These are phyloP conservation scores for Tulasnella sp. DNA, from an alignment of 768 basidiomycete genomes.

Conservation along the genomic window DNA sequence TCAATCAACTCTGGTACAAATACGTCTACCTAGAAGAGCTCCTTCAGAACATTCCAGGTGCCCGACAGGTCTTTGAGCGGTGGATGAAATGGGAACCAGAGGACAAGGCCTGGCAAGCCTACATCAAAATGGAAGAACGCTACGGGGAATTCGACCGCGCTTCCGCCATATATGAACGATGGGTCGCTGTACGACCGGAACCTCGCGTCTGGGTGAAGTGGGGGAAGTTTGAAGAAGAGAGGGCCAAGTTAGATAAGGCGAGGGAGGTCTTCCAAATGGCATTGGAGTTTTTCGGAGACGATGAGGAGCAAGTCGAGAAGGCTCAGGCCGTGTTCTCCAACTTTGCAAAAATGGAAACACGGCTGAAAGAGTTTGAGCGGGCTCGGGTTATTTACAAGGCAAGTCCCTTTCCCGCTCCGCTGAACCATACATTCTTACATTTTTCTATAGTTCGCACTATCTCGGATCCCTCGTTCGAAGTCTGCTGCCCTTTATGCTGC, in stretches of 20 bases:
- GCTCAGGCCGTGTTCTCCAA: conserved; percentile 86
- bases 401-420: conserved; percentile 24
- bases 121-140: conserved; percentile 93
- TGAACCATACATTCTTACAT: background rate
- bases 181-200: conserved; percentile 55
- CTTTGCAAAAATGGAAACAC: conserved; percentile 96
- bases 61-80: conserved; percentile 94
- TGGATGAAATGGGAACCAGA: conserved; percentile 99
- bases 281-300: conserved; percentile 82
- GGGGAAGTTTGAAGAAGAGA: conserved; percentile 58
- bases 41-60: conserved; percentile 90
- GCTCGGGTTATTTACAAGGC: conserved; percentile 97
- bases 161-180: conserved; percentile 85
- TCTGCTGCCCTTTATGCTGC: conserved; percentile 80
- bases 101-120: conserved; percentile 99
- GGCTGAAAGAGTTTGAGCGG: conserved; percentile 92
- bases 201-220: conserved; percentile 59
- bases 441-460: conserved; percentile 73
- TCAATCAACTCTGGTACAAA: conserved; percentile 99
- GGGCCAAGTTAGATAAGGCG: conserved; percentile 57
- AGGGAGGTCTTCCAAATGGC: conserved; percentile 87
- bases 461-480: conserved; percentile 85
- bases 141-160: conserved; percentile 89
- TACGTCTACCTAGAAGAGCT: conserved; percentile 98
- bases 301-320: conserved; percentile 80